These are phyloP conservation scores for Populus hybrid DNA, from an alignment of 441 rosid genomes.

Conservation along the genomic window DNA sequence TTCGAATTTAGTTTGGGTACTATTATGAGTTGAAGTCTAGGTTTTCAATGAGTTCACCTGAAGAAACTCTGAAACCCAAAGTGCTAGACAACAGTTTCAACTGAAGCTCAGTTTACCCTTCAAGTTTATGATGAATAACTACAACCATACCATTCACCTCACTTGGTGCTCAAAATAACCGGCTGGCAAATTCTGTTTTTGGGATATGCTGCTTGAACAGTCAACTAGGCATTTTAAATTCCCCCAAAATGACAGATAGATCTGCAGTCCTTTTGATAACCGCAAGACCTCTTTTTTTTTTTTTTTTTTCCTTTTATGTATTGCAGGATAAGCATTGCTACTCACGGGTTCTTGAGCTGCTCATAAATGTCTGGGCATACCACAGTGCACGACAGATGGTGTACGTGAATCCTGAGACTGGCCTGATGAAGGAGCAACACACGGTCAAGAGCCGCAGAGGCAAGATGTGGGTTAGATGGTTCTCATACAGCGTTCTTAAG, in stretches of 20 bases:
- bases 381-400: slow-evolving; percentile 83
- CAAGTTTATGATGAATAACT: neutral
- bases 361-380: slow-evolving; percentile 94
- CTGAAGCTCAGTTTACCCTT: neutral
- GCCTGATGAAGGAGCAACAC: slow-evolving; percentile 82
- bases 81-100: neutral
- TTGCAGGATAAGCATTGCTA: slow-evolving; percentile 92
- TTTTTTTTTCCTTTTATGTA: neutral
- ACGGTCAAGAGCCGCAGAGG: slow-evolving; percentile 55
- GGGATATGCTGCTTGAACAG: neutral
- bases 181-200: neutral
- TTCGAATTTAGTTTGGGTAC: neutral
- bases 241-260: neutral
- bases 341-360: slow-evolving; percentile 79
- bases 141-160: neutral
- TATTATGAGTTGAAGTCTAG: neutral
- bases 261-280: neutral
- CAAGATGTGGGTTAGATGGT: slow-evolving; percentile 94
- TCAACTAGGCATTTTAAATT: neutral
- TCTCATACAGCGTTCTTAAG: slow-evolving; percentile 63
- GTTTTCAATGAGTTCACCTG: neutral
- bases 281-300: no score
- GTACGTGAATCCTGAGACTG: slow-evolving; percentile 67
- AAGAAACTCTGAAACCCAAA: neutral
- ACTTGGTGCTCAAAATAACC: neutral